Evolutionary conservation across 306 rosid species (phyloP), one percentile per base, ranked within the genome.

Genomic region (Glycine soja): DNA sequence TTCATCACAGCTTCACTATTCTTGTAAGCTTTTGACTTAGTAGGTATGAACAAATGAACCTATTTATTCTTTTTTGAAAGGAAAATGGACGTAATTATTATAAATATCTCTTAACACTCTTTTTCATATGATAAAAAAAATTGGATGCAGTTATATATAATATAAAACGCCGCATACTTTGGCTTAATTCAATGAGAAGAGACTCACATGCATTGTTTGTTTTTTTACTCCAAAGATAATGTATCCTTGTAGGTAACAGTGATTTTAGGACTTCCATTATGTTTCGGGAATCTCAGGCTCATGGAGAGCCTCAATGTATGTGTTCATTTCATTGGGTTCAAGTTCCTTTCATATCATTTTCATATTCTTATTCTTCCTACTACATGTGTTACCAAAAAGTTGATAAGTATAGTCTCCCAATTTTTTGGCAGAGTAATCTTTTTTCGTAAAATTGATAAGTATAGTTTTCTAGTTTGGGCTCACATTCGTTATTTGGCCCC

Each of bases 211-310:
- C 65, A 13, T 52, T 53, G 53, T 68, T 53, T 64, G 24, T 18
- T 47, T 32, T n/a, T 56, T 40, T 45, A 9, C 34, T 76, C 14
- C 34, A 3, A 9, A 19, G 51, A 46, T 6, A 64, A 76, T 38
- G 50, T 61, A n/a, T n/a, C 13, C 65, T 40, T 40, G 43, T 53
- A 16, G 65, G 12, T 53, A n/a, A 74, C 52, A 32, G n/a, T 74
- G 78, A 56, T 75, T 43, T 61, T 43, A 53, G 11, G 10, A 73
- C n/a, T 3, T 36, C 30, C 2, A 2, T 24, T 24, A 24, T 1
- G 30, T 64, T 65, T 16, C 5, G 6, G 42, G 74, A 65, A 50
- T 77, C 43, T 64, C 81, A 46, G 30, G 34, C 24, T 30, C 6
- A 15, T 24, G 30, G 30, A 24, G 30, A 24, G 30, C 30, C 30